A percentile compares a stretch with the other conserved stretches of the same genome.
Evolutionary conservation across 768 basidiomycete species (phyloP).

Genomic region (Leucocoprinus birnbaumii): DNA sequence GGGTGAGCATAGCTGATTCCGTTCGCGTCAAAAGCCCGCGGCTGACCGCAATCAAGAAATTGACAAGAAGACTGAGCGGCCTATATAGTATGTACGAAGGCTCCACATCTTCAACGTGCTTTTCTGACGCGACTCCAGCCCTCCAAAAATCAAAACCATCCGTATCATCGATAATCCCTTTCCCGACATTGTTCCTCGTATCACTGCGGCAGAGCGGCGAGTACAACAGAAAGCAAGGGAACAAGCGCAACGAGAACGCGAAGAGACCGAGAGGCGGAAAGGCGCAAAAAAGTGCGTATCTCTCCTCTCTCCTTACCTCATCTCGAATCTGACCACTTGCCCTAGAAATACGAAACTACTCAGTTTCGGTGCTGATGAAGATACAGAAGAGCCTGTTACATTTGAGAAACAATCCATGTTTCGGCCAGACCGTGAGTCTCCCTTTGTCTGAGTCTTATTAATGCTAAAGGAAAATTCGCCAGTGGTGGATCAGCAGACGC

Average conservation of each 20-base stretch:
- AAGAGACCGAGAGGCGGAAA: conserved; percentile 66
- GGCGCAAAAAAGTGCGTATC: conserved; percentile 82
- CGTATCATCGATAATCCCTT: conserved; percentile 93
- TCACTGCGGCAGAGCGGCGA: conserved; percentile 89
- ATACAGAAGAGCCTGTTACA: conserved; percentile 48
- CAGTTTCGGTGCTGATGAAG: conserved; percentile 80
- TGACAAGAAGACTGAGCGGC: conserved; percentile 61
- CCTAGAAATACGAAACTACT: conserved; percentile 90
- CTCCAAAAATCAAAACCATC: conserved; percentile 86
- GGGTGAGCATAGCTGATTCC: conserved; percentile 45
- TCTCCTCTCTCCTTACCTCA: background rate
- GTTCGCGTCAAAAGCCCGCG: background rate
- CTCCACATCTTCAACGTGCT: background rate
- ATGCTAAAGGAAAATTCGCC: background rate
- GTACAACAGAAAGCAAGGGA: conserved; percentile 82
- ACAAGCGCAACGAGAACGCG: conserved; percentile 72
- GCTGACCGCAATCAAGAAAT: conserved; percentile 46
- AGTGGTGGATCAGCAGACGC: conserved; percentile 37
- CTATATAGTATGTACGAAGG: conserved; percentile 63
- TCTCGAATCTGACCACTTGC: background rate
- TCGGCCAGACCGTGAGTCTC: conserved; percentile 74
- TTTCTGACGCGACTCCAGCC: conserved; percentile 40
- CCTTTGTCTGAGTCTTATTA: background rate
- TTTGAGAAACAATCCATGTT: conserved; percentile 82
- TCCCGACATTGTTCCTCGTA: conserved; percentile 91